phyloP scores from a whole-genome alignment of 2,329 filamentous ascomycete genomes.

The Colletotrichum sansevieriae region DNA sequence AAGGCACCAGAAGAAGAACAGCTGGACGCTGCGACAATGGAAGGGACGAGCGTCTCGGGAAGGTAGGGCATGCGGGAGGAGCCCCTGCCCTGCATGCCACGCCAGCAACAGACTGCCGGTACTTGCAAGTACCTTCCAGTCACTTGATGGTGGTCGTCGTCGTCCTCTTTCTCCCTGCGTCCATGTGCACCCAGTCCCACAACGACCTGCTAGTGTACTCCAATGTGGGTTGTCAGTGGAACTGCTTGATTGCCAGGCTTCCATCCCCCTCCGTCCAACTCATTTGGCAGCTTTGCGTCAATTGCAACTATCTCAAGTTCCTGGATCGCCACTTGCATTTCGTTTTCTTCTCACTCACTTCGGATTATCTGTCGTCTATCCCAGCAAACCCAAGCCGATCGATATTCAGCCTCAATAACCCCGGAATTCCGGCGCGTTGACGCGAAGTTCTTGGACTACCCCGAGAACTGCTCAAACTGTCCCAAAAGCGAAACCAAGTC shows the following conservation, averaged over 20 bases:
- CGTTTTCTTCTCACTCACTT: constrained; percentile 23
- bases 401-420: constrained; percentile 10
- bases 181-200: constrained; percentile 23
- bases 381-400: background rate
- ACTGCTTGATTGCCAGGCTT: constrained; percentile 20
- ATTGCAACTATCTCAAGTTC: constrained; percentile 13
- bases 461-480: background rate
- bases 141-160: background rate
- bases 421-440: constrained; percentile 16
- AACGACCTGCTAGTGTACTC: constrained; percentile 3
- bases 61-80: constrained; percentile 26
- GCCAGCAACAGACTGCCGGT: background rate
- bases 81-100: constrained; percentile 29
- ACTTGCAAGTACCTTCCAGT: background rate
- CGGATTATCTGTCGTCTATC: constrained; percentile 18
- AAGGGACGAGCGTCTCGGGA: constrained; percentile 21
- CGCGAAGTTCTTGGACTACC: constrained; percentile 11
- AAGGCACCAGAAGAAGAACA: no score
- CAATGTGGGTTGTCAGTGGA: constrained; percentile 15
- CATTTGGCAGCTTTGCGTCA: constrained; percentile 6
- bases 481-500: constrained; percentile 28
- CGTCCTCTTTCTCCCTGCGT: constrained; percentile 19
- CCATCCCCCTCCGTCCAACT: constrained; percentile 1
- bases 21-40: background rate
- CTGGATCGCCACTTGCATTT: constrained; percentile 5